Evolutionary conservation across 1,284 basidiomycete genomes (phyloP).

Genomic region (Moniliella sp.): DNA sequence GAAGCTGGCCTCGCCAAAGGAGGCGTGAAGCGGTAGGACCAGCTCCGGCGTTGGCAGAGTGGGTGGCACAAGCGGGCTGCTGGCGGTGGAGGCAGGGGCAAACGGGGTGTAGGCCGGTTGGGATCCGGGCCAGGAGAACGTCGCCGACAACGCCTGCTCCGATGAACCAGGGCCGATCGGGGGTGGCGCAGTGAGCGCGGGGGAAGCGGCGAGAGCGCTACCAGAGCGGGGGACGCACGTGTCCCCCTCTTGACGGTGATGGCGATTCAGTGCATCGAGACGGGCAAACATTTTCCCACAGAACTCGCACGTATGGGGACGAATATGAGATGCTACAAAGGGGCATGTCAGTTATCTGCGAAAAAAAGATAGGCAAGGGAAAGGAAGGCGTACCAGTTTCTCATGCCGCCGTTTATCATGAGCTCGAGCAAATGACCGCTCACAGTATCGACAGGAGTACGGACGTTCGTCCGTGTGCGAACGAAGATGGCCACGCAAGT

Average conservation of each 20-base stretch:
- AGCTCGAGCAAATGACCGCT: constrained; percentile 75
- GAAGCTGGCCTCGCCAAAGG: no score
- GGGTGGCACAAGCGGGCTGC: no score
- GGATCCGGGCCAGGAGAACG: no score
- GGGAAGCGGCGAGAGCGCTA: no score
- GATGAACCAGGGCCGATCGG: no score
- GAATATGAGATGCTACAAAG: constrained; percentile 54
- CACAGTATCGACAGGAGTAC: constrained; percentile 73
- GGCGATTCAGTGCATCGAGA: constrained; percentile 63
- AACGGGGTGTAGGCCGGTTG: no score
- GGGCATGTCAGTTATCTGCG: constrained; percentile 38
- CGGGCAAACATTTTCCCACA: constrained; percentile 85
- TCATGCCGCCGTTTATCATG: constrained; percentile 72
- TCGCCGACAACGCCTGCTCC: no score
- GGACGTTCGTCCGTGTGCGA: constrained; percentile 93
- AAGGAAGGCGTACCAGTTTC: constrained; percentile 5
- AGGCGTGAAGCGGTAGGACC: no score
- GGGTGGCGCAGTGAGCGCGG: no score
- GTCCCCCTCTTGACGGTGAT: constrained; percentile 13
- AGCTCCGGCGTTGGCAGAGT: no score
- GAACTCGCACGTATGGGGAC: constrained; percentile 65
- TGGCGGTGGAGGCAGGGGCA: no score
- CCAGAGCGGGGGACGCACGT: no score
- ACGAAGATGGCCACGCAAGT: constrained; percentile 57
- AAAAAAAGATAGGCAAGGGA: constrained; percentile 2